Evolutionary conservation across 2,329 filamentous ascomycete genomes (phyloP).

Genomic region (Emmonsiellopsis sp.): DNA sequence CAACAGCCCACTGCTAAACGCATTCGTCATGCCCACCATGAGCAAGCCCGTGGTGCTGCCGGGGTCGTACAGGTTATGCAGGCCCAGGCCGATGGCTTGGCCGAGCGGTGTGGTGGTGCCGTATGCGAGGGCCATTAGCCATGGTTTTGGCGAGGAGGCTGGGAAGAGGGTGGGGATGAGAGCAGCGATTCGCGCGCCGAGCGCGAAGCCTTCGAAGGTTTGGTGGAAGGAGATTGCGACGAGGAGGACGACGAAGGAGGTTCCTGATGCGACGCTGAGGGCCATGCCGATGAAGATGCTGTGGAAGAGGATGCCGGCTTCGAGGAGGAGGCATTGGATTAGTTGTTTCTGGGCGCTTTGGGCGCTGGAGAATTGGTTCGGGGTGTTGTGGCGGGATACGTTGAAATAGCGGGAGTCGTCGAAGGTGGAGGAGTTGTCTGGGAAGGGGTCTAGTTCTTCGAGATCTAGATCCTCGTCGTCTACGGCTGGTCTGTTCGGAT

Average conservation of each 20-base stretch:
- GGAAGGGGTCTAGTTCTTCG: conserved; percentile 40
- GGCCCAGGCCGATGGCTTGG: conserved; percentile 69
- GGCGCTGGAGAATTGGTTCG: conserved; percentile 8
- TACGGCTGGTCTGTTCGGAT: conserved; percentile 32
- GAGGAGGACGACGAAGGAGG: conserved; percentile 69
- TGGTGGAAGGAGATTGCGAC: conserved; percentile 78
- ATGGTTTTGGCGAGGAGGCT: conserved; percentile 63
- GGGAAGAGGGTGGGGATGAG: conserved; percentile 60
- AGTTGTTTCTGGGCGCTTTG: conserved; percentile 50
- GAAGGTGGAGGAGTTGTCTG: conserved; percentile 13
- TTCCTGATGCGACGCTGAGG: conserved; percentile 69
- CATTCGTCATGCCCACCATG: conserved; percentile 82
- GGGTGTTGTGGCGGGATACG: conserved; percentile 8
- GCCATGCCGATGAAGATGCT: conserved; percentile 84
- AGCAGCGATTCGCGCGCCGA: conserved; percentile 75
- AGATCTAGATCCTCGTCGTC: conserved; percentile 53
- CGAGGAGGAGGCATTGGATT: conserved; percentile 68
- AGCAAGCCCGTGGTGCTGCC: conserved; percentile 65
- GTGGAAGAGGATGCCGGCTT: conserved; percentile 78
- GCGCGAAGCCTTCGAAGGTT: conserved; percentile 78
- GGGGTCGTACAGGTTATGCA: conserved; percentile 74
- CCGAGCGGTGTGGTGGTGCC: conserved; percentile 69
- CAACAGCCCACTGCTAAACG: conserved; percentile 69
- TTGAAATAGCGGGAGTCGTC: conserved; percentile 1
- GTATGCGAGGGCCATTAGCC: conserved; percentile 57